These are phyloP conservation scores for Globisporangium perplexum DNA, from an alignment of 352 stramenopile species.

Conservation along the genomic window DNA sequence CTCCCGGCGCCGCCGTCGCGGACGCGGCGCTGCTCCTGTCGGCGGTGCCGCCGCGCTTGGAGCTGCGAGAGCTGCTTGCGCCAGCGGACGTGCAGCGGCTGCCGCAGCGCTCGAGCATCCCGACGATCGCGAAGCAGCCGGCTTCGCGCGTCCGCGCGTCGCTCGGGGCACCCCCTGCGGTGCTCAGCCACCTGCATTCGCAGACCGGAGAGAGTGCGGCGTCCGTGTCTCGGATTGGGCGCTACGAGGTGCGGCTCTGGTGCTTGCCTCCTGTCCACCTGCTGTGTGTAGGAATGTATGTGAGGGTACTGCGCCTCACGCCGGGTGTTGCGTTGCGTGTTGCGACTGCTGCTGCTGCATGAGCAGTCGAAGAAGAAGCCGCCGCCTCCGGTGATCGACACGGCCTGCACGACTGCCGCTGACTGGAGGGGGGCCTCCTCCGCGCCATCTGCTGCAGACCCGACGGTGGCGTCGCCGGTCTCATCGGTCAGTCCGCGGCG, in stretches of 20 bases:
- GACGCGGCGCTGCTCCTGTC: slow-evolving; percentile 4
- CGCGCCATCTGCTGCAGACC: not conserved
- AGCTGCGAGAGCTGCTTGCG: slow-evolving; percentile 15
- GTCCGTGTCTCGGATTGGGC: slow-evolving; percentile 2
- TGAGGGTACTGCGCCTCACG: no score
- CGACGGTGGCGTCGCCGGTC: slow-evolving; percentile 1
- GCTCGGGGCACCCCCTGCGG: not conserved
- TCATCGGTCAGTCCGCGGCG: slow-evolving; percentile 1
- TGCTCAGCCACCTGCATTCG: not conserved
- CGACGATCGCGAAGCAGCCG: not conserved
- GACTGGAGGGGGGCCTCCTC: not conserved
- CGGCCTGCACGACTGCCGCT: not conserved
- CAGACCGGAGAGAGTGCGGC: no score
- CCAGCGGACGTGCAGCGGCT: not conserved
- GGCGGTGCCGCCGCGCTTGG: slow-evolving; percentile 9
- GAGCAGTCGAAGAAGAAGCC: slow-evolving; percentile 9
- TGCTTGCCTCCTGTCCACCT: not conserved
- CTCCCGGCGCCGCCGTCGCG: slow-evolving; percentile 2
- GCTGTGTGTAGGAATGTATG: no score
- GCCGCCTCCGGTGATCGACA: slow-evolving; percentile 9
- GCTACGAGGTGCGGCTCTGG: slow-evolving; percentile 8
- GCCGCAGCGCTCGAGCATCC: slow-evolving; percentile 3
- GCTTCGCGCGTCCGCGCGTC: not conserved
- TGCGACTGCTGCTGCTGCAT: not conserved
- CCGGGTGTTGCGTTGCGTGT: not conserved